Base-by-base conservation (phyloP, 1,139 yeast species). In the Eremothecium cymbalariae region DNA sequence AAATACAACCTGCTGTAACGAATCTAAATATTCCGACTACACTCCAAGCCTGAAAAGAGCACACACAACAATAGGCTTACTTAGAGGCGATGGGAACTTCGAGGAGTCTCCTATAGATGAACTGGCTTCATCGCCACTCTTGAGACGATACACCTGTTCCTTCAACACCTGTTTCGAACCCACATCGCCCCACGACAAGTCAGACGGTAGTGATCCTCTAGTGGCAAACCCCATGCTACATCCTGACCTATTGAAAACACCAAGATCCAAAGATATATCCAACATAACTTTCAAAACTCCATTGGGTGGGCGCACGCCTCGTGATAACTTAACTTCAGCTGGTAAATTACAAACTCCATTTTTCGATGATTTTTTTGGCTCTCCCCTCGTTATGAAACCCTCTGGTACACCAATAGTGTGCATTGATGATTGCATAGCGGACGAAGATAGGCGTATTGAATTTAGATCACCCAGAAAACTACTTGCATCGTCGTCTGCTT, bases 321-420 rank as follows among this genome's bases (percentile, higher is more conserved):
- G 45, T 29, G 57, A 50, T 31, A 44, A 37, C 9, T 41, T 43
- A 18, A 35, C 49, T 4, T 39, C 51, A 9, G 27, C 46, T 25
- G 48, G 47, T 25, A 55, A 46, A 37, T 53, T 57, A 57, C 57
- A 55, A 39, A 55, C 60, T 7, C 62, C 62, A 15, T 53, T 55
- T 17, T 52, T 55, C 25, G 60, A 57, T 33, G 61, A 57, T 36
- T 43, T 51, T 13, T 55, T 54, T 35, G 48, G 53, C 15, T 56
- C 61, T 2, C 62, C 61, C 7, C 37, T 55, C 13, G 17, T 40
- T 14, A 30, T 43, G 11, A 41, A 36, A 11, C 21, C 35, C 3
- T 25, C 33, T 3, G 32, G 37, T 4, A 33, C 40, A 8, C 33
- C 32, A 6, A 33, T 30, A 19, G 28, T 31, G 8, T 34, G 32